Evolutionary conservation across 768 basidiomycete genomes (phyloP), one percentile per base, ranked within the genome.

Genomic region (Suillus plorans): DNA sequence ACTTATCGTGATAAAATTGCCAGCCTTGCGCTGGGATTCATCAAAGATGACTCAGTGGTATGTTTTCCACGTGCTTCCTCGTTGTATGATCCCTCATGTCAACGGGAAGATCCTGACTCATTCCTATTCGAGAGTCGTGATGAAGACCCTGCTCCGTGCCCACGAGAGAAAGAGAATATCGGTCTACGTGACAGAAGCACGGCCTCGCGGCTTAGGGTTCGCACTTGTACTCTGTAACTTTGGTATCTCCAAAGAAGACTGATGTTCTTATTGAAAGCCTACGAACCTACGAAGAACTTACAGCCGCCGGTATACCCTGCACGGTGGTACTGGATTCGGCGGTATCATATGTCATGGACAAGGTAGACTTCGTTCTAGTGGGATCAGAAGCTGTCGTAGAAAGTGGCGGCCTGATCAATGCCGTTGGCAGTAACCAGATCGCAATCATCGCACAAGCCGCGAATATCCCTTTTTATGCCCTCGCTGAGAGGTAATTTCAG

Each of bases 311-410:
- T 12, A 92, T 99, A 64, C 95, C 96, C 14, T 94, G 93, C 77
- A 94, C 92, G 18, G 90, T 99, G 62, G 90, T 99, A 13, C 86
- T 99, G 64, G 97, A 99, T 78, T 94, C 94, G 16, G 95, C 97
- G 2, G 96, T 99, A 5, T 94, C 94, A 45, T 99, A 98, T 79
- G 88, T 94, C 70, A 98, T 99, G 91, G 94, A 97, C 68, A 90
- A 92, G 70, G 94, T 97, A 22, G 94, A 97, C 76, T 91, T 97
- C 75, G 92, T 97, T 59, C 85, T 99, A 57, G 95, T 99, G 47
- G 97, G 97, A 39, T 95, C 95, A 47, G 97, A 99, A 80, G 97
- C 96, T 9, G 96, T 99, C 34, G 97, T 97, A 6, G 97, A 99
- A 78, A 95, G 92, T 67, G 97, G 97, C 52, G 94, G 95, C 5